Base-by-base conservation (phyloP, 768 basidiomycete species). In the Termitomyces bulborhizus region DNA sequence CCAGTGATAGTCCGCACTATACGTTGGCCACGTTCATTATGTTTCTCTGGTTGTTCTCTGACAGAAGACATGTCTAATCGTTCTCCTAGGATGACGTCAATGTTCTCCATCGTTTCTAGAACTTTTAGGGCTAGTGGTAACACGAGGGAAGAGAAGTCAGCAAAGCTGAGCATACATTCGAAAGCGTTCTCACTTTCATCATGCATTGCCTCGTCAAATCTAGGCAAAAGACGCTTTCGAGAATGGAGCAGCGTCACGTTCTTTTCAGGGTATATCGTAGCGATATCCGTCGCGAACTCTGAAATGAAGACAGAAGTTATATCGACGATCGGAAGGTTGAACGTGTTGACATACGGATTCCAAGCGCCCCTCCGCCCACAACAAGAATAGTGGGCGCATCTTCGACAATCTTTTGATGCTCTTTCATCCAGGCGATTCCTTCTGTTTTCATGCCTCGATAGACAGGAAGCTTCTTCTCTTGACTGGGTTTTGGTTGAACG, bases 321-420 rank as follows among this genome's bases (percentile, higher is more conserved):
- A n/a, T 11, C 8, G 9, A 48, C 9, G n/a, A 21, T 24, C 6
- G 32, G 26, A 27, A 21, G 31, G 29, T 5, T 32, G 6, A 31
- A 6, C 11, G 41, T 27, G n/a, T 18, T 39, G 16, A 75, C 82
- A 60, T 64, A 86, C 85, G 84, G 27, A 89, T 81, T 3, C 87
- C 88, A 8, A 89, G 76, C 0, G 88, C 84, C 0, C 88, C 88
- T 11, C 85, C 87, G 1, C 88, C 88, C 2, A 88, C 77, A 13
- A 89, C 76, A 6, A 88, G 75, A 3, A 90, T 74, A 41, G 74
- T 79, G 1, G 65, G 68, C 0, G 83, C 75, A 2, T 64, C 67
- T 51, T 76, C 68, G 47, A 89, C 72, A 3, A 69, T 65, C 32
- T 65, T 63, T 61, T 86, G 85, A 53, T 75, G 73, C n/a, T 69